Base-by-base conservation (phyloP, 176 grass and related monocot genomes). In the Metroxylon sagu region DNA sequence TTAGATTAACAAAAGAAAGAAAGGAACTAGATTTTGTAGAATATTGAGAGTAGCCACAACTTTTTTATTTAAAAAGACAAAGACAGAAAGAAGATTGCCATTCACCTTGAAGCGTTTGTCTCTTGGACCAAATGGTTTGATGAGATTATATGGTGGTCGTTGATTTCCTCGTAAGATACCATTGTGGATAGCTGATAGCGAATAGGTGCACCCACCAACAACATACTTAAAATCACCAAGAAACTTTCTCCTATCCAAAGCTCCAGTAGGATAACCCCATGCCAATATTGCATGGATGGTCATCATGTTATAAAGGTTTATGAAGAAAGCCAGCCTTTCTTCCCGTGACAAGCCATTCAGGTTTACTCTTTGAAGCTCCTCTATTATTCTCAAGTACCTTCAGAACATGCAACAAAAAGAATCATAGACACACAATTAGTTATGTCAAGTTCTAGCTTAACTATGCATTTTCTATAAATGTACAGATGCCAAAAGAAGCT, bases 301-400 rank as follows among this genome's bases (percentile, higher is more conserved):
- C 91, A 96, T 96, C 91, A 87, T 96, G 59, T 96, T 96, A 65
- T 96, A 96, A 12, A 96, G 64, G 70, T 96, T 96, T 81, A 96
- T 85, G 71, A 96, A 96, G 76, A 96, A 96, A 61, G 91, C 67
- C 48, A 96, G 74, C 26, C 83, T 96, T 70, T 96, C 91, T 80
- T 96, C 91, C 60, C 83, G 86, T 71, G 86, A 84, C 25, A 90
- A 62, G n/a, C 74, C 64, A 77, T 79, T 68, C 52, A 76, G 66
- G 56, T 87, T 77, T 52, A 90, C 86, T 78, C 91, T 87, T 53
- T 90, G 91, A 48, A 96, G 86, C 74, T 96, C 91, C 75, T 96
- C 83, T 25, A 70, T 87, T 77, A 73, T 96, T 71, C 91, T 84
- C 67, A 90, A 66, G 53, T 90, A 96, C 73, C 91, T 96, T 64